Base-by-base conservation (phyloP, 106 monocot genomes). In the Xerophyta viscosa region DNA sequence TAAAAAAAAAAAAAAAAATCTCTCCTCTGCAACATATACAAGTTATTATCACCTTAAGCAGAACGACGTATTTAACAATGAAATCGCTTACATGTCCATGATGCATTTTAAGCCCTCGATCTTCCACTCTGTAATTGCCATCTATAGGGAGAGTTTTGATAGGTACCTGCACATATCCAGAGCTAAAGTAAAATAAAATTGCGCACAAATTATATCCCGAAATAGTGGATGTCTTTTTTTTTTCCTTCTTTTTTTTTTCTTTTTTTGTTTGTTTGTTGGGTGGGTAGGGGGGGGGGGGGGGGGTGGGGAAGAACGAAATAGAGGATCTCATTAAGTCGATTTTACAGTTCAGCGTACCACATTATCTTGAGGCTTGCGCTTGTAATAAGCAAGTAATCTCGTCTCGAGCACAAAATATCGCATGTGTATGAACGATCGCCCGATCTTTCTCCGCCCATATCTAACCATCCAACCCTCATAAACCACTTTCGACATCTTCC, bases 81-180 rank as follows among this genome's bases (percentile, higher is more conserved):
- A 44, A 45, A 12, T 49, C 10, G 57, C 80, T 72, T 60, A 96
- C 96, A 48, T 76, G 81, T 24, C 96, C 96, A 66, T 96, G 84
- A 49, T 96, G 89, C 23, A 71, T 77, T 52, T 96, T 96, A 23
- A 96, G 82, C 4, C 96, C 96, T 37, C 84, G 72, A 39, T 96
- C 96, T 62, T 96, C 96, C 42, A 96, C 88, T 41, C 96, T 81
- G 62, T 88, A 96, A 50, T 79, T 89, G 23, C 96, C 89, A 71
- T 96, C 96, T 60, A 96, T 73, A 26, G 72, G 66, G 58, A 89
- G 72, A 24, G 75, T 82, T 68, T 82, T 85, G 46, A 96, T 47
- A 2, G 96, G 88, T 31, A 76, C 96, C 96, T 96, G 44, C 17
- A 46, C 43, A 44, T 3, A 44, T 14, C 15, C 3, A 14, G 4